Conservation (phyloP, 2,329 filamentous ascomycete species). For the Fusarium albosuccineum region DNA sequence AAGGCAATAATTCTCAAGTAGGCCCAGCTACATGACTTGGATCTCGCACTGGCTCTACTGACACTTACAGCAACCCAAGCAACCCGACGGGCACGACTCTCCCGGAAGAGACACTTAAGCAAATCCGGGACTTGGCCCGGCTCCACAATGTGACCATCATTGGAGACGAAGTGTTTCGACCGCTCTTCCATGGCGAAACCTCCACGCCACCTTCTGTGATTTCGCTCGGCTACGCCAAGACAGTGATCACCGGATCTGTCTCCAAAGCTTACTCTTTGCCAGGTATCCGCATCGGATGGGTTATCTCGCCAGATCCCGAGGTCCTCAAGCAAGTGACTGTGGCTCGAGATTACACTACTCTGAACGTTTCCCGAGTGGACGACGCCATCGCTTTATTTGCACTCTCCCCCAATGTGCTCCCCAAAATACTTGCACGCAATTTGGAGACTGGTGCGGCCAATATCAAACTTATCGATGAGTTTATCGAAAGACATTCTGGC, state of each 20-base stretch:
- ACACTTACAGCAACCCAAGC: background rate
- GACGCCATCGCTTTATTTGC: too few relatives aligned
- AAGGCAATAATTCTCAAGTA: background rate
- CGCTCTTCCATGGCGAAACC: background rate
- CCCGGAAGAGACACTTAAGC: background rate
- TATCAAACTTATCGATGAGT: too few relatives aligned
- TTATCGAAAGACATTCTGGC: too few relatives aligned
- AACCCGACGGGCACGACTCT: background rate
- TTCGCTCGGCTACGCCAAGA: background rate
- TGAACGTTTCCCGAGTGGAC: too few relatives aligned
- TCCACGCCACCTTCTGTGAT: background rate
- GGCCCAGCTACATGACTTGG: background rate
- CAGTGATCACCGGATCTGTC: background rate
- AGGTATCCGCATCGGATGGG: background rate
- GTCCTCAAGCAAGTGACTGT: too few relatives aligned
- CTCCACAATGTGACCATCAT: background rate
- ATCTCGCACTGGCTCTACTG: background rate
- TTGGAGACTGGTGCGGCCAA: too few relatives aligned
- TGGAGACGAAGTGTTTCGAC: background rate
- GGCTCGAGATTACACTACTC: too few relatives aligned
- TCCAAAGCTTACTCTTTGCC: background rate
- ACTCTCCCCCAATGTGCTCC: too few relatives aligned
- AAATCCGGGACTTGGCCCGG: background rate
- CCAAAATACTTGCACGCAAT: too few relatives aligned
- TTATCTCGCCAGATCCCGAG: background rate